Evolutionary conservation across 73 alveolate genomes (phyloP).

Genomic region (Tetrahymena elliotti): DNA sequence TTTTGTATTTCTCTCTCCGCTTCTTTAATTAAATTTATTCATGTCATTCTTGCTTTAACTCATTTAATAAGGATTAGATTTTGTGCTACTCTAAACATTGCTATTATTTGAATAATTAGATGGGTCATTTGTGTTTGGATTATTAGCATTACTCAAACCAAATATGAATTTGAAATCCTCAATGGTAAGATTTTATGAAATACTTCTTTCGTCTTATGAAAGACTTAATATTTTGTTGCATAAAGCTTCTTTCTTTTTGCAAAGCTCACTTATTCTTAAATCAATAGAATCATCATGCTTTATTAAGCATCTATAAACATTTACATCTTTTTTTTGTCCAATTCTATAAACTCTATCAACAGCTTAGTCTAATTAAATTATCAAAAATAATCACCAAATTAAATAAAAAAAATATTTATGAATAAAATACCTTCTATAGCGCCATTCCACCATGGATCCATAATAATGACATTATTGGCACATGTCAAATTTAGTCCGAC

Average conservation of each 20-base stretch:
- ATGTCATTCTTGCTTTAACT: not conserved
- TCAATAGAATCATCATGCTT: not conserved
- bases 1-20: not conserved
- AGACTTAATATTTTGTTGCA: not conserved
- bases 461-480: slow-evolving; percentile 26
- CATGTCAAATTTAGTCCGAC: slow-evolving; percentile 32
- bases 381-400: not conserved
- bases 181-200: not conserved
- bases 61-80: not conserved
- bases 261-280: not conserved
- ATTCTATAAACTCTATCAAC: slow-evolving; percentile 42
- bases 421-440: slow-evolving; percentile 21
- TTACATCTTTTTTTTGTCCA: slow-evolving; percentile 9
- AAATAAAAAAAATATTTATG: not conserved
- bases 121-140: not conserved
- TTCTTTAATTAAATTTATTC: not conserved
- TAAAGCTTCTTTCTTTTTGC: not conserved
- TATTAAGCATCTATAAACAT: slow-evolving; percentile 11
- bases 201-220: not conserved
- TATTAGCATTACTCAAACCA: not conserved
- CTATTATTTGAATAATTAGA: not conserved
- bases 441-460: slow-evolving; percentile 50
- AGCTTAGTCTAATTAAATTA: not conserved
- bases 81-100: not conserved
- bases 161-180: not conserved